Conservation (phyloP, 495 filamentous ascomycete species). For the Daldinia concentrica region DNA sequence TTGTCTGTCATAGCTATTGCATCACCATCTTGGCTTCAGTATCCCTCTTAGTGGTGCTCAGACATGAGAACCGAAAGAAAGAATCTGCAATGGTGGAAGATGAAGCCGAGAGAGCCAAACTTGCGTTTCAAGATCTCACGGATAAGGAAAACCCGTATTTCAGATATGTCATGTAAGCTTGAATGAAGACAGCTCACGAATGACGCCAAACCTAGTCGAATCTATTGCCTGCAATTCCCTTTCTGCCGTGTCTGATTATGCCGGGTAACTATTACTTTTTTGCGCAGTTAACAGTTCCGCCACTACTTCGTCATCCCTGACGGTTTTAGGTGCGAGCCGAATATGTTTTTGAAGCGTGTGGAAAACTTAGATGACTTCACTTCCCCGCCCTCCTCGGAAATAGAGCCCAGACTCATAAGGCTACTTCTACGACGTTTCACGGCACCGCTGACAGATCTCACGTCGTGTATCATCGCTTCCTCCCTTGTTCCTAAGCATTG, state of each 20-base stretch:
- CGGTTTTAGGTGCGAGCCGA: constrained; percentile 11
- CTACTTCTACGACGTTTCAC: constrained; percentile 35
- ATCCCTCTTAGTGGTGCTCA: constrained; percentile 65
- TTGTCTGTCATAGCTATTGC: constrained; percentile 62
- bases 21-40: constrained; percentile 68
- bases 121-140: constrained; percentile 77
- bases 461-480: constrained; percentile 24
- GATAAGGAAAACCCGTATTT: constrained; percentile 82
- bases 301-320: constrained; percentile 16
- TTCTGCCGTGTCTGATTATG: neutral
- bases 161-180: constrained; percentile 62
- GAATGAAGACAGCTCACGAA: neutral
- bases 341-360: constrained; percentile 28
- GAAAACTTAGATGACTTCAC: constrained; percentile 25
- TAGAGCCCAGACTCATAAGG: constrained; percentile 18
- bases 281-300: neutral
- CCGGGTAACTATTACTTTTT: neutral
- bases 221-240: neutral
- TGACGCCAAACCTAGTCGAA: neutral
- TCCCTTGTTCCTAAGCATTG: constrained; percentile 29
- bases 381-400: constrained; percentile 19
- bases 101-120: constrained; percentile 68
- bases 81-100: constrained; percentile 59
- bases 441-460: constrained; percentile 11
- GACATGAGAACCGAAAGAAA: constrained; percentile 64